Evolutionary conservation across 2,329 filamentous ascomycete species (phyloP).

Genomic region (Xylariaceae sp.): DNA sequence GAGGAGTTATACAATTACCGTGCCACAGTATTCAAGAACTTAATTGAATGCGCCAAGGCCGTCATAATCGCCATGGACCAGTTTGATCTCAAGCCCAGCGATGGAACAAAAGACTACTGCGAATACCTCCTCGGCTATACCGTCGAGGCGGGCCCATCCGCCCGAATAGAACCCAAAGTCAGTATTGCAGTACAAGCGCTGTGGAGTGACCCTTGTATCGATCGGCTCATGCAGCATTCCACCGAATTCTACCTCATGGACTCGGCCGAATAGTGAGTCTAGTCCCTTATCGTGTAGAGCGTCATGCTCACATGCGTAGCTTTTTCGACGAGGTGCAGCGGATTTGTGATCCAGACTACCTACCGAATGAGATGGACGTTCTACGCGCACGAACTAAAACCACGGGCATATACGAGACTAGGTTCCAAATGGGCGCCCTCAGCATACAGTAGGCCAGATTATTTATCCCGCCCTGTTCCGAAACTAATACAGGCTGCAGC

Average conservation of each 20-base stretch:
- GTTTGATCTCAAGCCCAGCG: slow-evolving; percentile 77
- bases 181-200: slow-evolving; percentile 78
- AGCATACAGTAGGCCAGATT: slow-evolving; percentile 81
- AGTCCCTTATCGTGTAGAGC: neutral
- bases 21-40: slow-evolving; percentile 95
- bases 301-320: slow-evolving; percentile 46
- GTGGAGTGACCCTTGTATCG: slow-evolving; percentile 84
- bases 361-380: slow-evolving; percentile 91
- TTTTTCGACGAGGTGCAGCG: slow-evolving; percentile 92
- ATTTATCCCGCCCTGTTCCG: neutral
- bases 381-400: slow-evolving; percentile 95
- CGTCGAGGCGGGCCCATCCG: slow-evolving; percentile 85
- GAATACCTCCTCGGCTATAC: slow-evolving; percentile 83
- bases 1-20: slow-evolving; percentile 94
- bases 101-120: slow-evolving; percentile 68
- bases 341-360: slow-evolving; percentile 79
- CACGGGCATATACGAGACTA: slow-evolving; percentile 97
- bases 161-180: slow-evolving; percentile 73
- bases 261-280: slow-evolving; percentile 82
- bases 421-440: slow-evolving; percentile 96
- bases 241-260: slow-evolving; percentile 99
- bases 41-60: slow-evolving; percentile 93
- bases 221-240: slow-evolving; percentile 82
- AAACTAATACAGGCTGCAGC: slow-evolving; percentile 45
- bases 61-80: slow-evolving; percentile 88